Percentiles rank a stretch among this genome's conserved stretches.
Evolutionary conservation across 148 eudicot species (phyloP).

Genomic region (Rhododendron molle): DNA sequence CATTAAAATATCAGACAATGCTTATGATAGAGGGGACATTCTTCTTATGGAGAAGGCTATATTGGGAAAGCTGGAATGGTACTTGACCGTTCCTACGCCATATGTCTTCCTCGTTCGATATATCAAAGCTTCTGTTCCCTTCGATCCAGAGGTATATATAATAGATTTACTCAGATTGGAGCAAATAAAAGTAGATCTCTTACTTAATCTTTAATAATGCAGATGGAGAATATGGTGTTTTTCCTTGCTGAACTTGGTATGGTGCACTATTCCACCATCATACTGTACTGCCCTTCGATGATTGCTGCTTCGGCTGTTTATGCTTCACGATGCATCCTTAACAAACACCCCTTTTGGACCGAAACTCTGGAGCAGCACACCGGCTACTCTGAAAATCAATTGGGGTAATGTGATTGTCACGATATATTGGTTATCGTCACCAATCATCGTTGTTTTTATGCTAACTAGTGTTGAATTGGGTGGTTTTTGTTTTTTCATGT

Average conservation of each 20-base stretch:
- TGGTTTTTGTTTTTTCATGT: not conserved
- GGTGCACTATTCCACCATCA: constrained; percentile 38
- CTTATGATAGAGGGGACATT: constrained; percentile 55
- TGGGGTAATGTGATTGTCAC: constrained; percentile 27
- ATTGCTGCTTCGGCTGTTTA: constrained; percentile 77
- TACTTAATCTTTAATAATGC: constrained; percentile 4
- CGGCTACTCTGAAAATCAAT: constrained; percentile 53
- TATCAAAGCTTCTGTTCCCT: constrained; percentile 63
- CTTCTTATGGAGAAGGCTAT: constrained; percentile 78
- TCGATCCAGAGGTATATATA: constrained; percentile 53
- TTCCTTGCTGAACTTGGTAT: constrained; percentile 70
- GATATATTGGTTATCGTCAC: not conserved
- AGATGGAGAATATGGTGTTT: constrained; percentile 77
- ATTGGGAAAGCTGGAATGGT: constrained; percentile 66
- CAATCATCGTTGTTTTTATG: no score
- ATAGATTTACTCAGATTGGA: not conserved
- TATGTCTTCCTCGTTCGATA: constrained; percentile 76
- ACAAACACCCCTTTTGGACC: constrained; percentile 55
- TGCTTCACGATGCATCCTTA: constrained; percentile 51
- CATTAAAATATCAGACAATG: constrained; percentile 58
- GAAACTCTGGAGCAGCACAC: constrained; percentile 66
- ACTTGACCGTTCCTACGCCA: constrained; percentile 80
- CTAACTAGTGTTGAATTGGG: not conserved
- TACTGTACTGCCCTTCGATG: constrained; percentile 48
- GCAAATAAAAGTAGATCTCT: not conserved